A percentile compares a stretch with the other conserved stretches of the same genome.
Conservation (phyloP, 495 filamentous ascomycete species). For the Penicillium psychrofluorescens region DNA sequence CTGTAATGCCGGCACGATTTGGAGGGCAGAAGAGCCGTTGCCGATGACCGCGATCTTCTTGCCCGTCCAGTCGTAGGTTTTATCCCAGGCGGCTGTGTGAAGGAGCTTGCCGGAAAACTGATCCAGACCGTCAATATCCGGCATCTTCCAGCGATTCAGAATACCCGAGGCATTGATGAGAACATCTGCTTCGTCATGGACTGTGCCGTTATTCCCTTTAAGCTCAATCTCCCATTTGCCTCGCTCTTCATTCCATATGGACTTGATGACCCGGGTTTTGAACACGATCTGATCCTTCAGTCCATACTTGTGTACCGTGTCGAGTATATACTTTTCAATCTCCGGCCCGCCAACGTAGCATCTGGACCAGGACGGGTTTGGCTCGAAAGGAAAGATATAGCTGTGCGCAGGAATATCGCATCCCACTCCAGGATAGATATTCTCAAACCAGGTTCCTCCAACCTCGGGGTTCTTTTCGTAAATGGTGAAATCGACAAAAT, state of each 20-base stretch:
- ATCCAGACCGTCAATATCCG: conserved; percentile 40
- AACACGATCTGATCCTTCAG: conserved; percentile 41
- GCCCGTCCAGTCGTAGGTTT: conserved; percentile 27
- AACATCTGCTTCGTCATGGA: conserved; percentile 23
- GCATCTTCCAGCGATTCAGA: conserved; percentile 43
- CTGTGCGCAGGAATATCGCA: conserved; percentile 23
- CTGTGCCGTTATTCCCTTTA: conserved; percentile 8
- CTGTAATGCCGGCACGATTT: conserved; percentile 51
- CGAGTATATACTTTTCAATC: conserved; percentile 52
- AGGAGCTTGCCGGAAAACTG: conserved; percentile 39
- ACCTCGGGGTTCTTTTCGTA: conserved; percentile 34
- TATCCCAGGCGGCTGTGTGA: conserved; percentile 45
- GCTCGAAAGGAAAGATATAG: conserved; percentile 48
- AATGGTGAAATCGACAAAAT: conserved; percentile 17
- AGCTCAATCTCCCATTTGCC: conserved; percentile 40
- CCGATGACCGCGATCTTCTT: conserved; percentile 47
- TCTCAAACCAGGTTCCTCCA: conserved; percentile 36
- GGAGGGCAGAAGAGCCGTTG: conserved; percentile 37
- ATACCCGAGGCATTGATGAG: conserved; percentile 42
- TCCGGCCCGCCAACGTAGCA: conserved; percentile 50
- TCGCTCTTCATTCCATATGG: conserved; percentile 40
- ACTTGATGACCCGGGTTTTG: conserved; percentile 31
- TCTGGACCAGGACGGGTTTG: conserved; percentile 53
- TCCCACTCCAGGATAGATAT: conserved; percentile 26
- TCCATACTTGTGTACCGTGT: conserved; percentile 44